Evolutionary conservation across 164 flowering plant genomes (phyloP).

Genomic region (Liriodendron chinense): DNA sequence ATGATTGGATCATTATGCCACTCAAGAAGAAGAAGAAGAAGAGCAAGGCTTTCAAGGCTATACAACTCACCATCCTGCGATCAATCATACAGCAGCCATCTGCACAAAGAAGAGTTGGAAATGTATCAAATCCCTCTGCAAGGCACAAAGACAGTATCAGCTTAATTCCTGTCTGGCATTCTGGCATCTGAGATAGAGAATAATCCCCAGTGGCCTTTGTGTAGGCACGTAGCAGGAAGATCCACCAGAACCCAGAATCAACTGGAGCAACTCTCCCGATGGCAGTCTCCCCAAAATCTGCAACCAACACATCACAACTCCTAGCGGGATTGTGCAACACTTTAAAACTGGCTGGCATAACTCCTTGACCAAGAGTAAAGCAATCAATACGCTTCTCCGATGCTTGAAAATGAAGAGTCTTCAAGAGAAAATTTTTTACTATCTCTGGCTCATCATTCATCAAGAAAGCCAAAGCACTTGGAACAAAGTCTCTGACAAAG

Average conservation of each 20-base stretch:
- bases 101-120: slow-evolving; percentile 31
- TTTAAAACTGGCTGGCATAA: slow-evolving; percentile 40
- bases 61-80: slow-evolving; percentile 24
- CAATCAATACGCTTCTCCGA: slow-evolving; percentile 35
- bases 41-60: too few species aligned
- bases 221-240: slow-evolving; percentile 29
- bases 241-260: slow-evolving; percentile 37
- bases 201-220: slow-evolving; percentile 31
- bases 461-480: slow-evolving; percentile 52
- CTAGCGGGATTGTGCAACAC: slow-evolving; percentile 31
- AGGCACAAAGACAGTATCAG: slow-evolving; percentile 29
- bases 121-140: slow-evolving; percentile 34
- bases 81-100: slow-evolving; percentile 34
- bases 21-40: too few species aligned
- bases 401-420: slow-evolving; percentile 34
- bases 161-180: slow-evolving; percentile 31
- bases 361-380: slow-evolving; percentile 34
- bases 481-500: slow-evolving; percentile 52
- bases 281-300: slow-evolving; percentile 35
- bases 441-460: slow-evolving; percentile 40
- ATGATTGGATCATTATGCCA: too few species aligned
- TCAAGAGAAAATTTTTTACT: slow-evolving; percentile 36
- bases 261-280: slow-evolving; percentile 37
- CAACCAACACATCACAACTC: slow-evolving; percentile 26
- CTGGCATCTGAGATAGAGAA: slow-evolving; percentile 25